A percentile compares a stretch with the other conserved stretches of the same genome.
These are phyloP conservation scores for Termitomyces sp. DNA, from an alignment of 768 basidiomycete species.

Conservation along the genomic window DNA sequence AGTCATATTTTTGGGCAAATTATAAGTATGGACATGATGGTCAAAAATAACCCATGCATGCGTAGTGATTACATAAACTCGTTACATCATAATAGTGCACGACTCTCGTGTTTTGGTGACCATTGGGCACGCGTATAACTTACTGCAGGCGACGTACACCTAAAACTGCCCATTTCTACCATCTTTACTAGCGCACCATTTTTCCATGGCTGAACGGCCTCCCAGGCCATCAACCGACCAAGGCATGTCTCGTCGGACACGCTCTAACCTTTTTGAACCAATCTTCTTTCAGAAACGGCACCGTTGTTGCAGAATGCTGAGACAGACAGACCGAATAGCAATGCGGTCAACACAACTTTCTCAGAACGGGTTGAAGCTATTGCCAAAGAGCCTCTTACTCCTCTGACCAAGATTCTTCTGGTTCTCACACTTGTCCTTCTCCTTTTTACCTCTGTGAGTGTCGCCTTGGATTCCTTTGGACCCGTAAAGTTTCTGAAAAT, in stretches of 20 bases:
- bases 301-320: conserved; percentile 54
- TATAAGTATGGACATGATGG: neutral
- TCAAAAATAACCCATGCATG: neutral
- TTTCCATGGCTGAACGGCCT: conserved; percentile 48
- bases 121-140: neutral
- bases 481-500: neutral
- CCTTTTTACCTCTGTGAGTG: conserved; percentile 60
- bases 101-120: neutral
- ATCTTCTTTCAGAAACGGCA: conserved; percentile 44
- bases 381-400: conserved; percentile 74
- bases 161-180: neutral
- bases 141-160: conserved; percentile 2
- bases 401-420: conserved; percentile 79
- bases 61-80: neutral
- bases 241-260: conserved; percentile 29
- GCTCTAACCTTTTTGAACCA: neutral
- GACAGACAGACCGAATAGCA: conserved; percentile 24
- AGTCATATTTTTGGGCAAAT: neutral
- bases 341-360: conserved; percentile 24
- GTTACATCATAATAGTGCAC: neutral
- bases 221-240: conserved; percentile 52
- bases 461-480: neutral
- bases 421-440: conserved; percentile 71
- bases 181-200: neutral
- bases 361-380: conserved; percentile 46